Evolutionary conservation across 78 protist species (phyloP).

Genomic region (Diacronema lutheri): DNA sequence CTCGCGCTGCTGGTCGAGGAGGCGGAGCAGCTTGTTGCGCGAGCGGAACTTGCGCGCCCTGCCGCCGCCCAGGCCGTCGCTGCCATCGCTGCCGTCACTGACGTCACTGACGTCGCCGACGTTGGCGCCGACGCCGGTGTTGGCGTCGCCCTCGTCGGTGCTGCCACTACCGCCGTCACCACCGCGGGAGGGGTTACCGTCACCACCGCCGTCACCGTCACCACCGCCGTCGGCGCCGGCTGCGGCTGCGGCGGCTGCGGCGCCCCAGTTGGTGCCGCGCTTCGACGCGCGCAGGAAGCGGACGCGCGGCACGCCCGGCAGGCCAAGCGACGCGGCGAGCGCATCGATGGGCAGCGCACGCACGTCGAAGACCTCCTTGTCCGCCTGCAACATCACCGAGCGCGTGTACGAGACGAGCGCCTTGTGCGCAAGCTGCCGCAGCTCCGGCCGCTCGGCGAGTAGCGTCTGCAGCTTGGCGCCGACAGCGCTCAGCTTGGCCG

Average conservation of each 20-base stretch:
- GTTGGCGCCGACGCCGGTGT: too few species aligned
- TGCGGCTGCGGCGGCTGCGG: background rate
- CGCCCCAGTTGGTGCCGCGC: background rate
- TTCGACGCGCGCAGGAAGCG: background rate
- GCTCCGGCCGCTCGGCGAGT: slow-evolving; percentile 41
- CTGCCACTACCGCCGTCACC: background rate
- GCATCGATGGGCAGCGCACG: slow-evolving; percentile 28
- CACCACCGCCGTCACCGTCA: background rate
- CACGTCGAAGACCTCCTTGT: slow-evolving; percentile 58
- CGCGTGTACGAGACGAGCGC: slow-evolving; percentile 70
- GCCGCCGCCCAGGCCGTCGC: background rate
- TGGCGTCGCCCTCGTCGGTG: background rate
- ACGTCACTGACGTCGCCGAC: background rate
- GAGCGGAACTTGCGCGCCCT: background rate
- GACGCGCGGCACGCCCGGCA: slow-evolving; percentile 31
- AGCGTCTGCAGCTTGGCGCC: background rate
- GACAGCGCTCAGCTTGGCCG: background rate
- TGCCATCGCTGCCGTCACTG: too few species aligned
- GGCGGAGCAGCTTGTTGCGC: background rate
- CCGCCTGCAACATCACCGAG: slow-evolving; percentile 37
- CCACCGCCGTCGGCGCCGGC: background rate
- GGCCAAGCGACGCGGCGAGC: slow-evolving; percentile 41
- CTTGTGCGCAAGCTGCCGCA: slow-evolving; percentile 65
- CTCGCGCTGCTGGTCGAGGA: background rate
- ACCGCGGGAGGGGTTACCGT: background rate